These are phyloP conservation scores for Entomophthora muscae DNA, from an alignment of 371 early-diverging fungal genomes.

Conservation along the genomic window DNA sequence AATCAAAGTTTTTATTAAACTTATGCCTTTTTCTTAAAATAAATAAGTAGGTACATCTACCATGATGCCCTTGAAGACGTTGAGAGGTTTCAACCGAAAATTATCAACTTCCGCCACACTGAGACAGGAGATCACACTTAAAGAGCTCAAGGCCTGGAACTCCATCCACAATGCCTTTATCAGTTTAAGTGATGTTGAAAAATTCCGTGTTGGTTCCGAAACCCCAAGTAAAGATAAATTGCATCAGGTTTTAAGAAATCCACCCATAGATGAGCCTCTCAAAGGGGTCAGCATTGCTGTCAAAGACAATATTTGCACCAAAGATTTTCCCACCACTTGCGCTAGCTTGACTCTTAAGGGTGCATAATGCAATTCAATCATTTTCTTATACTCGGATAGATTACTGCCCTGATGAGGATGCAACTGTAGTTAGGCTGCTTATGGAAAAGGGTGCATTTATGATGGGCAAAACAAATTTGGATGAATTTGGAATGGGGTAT, in stretches of 20 bases:
- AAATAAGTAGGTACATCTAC: no score
- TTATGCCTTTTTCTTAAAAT: no score
- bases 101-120: neutral
- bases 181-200: neutral
- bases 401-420: conserved; percentile 56
- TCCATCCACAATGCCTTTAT: neutral
- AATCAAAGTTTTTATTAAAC: no score
- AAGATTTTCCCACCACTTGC: conserved; percentile 39
- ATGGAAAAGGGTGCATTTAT: conserved; percentile 44
- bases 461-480: conserved; percentile 84
- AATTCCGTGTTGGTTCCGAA: neutral
- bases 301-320: conserved; percentile 57
- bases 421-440: conserved; percentile 50
- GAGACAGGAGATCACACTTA: neutral
- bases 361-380: conserved; percentile 7
- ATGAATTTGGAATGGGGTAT: conserved; percentile 97
- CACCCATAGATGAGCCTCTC: conserved; percentile 15
- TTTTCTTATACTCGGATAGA: conserved; percentile 15
- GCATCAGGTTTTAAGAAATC: neutral
- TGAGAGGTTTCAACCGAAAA: no score
- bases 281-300: conserved; percentile 42
- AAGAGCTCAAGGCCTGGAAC: neutral
- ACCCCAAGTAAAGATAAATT: neutral
- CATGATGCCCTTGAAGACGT: no score
- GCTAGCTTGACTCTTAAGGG: conserved; percentile 42